phyloP scores from a whole-genome alignment of 2,329 filamentous ascomycete genomes.

The Ophiostoma australiae region DNA sequence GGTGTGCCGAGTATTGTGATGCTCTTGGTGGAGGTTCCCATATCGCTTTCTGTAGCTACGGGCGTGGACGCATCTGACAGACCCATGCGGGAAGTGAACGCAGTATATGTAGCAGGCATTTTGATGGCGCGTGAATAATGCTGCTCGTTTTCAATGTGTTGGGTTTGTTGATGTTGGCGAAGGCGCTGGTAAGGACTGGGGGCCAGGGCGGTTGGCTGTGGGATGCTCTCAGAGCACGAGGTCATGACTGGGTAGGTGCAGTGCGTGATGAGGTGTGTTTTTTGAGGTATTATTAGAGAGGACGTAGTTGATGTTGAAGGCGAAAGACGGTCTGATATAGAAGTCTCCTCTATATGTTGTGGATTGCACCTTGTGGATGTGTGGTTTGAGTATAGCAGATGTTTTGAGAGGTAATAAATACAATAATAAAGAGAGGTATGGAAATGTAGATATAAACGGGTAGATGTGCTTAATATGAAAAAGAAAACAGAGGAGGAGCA shows the following conservation, averaged over 20 bases:
- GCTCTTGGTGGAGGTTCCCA: not conserved
- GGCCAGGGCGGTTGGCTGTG: not conserved
- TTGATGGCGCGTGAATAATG: not conserved
- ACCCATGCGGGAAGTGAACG: constrained; percentile 12
- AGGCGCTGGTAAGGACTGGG: not conserved
- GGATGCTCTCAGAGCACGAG: not conserved
- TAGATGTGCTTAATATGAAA: not conserved
- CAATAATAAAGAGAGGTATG: not conserved
- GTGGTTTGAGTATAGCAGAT: not conserved
- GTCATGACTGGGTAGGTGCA: not conserved
- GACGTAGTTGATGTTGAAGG: not conserved
- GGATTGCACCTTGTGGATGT: not conserved
- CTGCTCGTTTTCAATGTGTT: not conserved
- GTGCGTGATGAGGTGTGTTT: not conserved
- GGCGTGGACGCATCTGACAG: not conserved
- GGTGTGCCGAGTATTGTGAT: not conserved
- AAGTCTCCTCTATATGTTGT: not conserved
- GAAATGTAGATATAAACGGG: not conserved
- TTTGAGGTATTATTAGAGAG: not conserved
- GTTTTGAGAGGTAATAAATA: not conserved
- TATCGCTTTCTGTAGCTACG: not conserved
- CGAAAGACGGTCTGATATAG: not conserved
- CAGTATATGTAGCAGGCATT: constrained; percentile 11
- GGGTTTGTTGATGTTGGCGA: not conserved
- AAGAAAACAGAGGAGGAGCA: not conserved